A percentile compares a stretch with the other conserved stretches of the same genome.
These are phyloP conservation scores for Encephalitozoon cuniculi DNA, from an alignment of 371 early-diverging fungal species.

Conservation along the genomic window DNA sequence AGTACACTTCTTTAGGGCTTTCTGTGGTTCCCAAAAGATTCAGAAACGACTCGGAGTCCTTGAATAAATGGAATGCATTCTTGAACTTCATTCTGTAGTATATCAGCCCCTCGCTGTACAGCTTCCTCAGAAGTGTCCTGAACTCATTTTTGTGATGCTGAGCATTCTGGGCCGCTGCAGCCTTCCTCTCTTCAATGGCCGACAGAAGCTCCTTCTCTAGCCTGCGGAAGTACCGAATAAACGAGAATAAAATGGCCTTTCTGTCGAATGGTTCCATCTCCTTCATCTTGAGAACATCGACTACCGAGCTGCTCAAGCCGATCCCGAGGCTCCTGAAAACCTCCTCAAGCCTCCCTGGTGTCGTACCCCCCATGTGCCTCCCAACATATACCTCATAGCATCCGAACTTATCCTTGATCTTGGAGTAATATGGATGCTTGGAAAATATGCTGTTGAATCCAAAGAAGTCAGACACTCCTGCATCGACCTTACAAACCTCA, in stretches of 20 bases:
- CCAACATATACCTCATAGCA: background rate
- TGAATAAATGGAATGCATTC: conserved; percentile 1
- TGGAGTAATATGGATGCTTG: background rate
- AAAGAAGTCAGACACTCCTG: background rate
- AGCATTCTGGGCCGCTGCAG: background rate
- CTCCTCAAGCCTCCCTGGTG: background rate
- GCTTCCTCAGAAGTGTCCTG: background rate
- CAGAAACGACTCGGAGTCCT: background rate
- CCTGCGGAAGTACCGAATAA: background rate
- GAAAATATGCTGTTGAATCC: background rate
- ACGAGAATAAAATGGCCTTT: background rate
- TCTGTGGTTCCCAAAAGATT: background rate
- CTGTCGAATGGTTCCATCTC: background rate
- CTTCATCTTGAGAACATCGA: background rate
- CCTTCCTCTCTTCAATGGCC: background rate
- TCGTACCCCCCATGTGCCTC: background rate
- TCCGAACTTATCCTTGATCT: background rate
- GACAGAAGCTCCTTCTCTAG: background rate
- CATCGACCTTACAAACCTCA: background rate
- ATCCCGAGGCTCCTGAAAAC: background rate
- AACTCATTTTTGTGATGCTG: background rate
- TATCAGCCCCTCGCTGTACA: conserved; percentile 2
- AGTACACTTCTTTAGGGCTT: conserved; percentile 2
- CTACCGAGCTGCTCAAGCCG: background rate
- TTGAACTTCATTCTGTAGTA: conserved; percentile 22